A percentile compares a stretch with the other conserved stretches of the same genome.
phyloP scores from a whole-genome alignment of 2,329 filamentous ascomycete genomes.

The Byssoonygena ceratinophila region DNA sequence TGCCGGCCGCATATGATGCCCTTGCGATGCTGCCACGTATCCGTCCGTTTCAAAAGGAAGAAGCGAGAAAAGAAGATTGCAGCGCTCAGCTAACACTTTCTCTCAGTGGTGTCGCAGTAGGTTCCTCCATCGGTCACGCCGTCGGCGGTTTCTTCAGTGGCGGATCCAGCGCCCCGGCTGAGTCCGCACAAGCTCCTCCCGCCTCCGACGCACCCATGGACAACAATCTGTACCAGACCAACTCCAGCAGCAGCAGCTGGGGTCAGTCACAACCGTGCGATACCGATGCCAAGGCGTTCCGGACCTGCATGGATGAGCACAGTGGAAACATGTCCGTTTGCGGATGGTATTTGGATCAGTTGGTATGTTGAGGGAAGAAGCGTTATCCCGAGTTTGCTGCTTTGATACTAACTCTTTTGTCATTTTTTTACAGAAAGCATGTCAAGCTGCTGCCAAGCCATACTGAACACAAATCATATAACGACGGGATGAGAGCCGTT shows the following conservation, averaged over 20 bases:
- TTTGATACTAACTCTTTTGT: conserved; percentile 2
- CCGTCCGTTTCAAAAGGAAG: background rate
- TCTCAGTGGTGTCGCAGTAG: conserved; percentile 83
- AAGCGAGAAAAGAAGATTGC: background rate
- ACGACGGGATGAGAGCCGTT: background rate
- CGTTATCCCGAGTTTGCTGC: background rate
- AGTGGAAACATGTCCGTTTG: conserved; percentile 90
- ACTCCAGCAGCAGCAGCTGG: conserved; percentile 40
- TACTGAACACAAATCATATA: conserved; percentile 46
- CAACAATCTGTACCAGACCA: conserved; percentile 37
- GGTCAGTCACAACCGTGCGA: conserved; percentile 55
- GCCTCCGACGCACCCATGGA: conserved; percentile 44
- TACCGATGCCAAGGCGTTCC: conserved; percentile 72
- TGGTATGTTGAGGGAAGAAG: conserved; percentile 38
- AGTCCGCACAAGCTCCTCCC: conserved; percentile 42
- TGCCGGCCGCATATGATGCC: background rate
- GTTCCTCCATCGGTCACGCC: conserved; percentile 89
- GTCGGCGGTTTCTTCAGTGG: conserved; percentile 81
- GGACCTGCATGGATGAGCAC: conserved; percentile 93
- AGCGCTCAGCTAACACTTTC: conserved; percentile 10
- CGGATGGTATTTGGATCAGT: conserved; percentile 95
- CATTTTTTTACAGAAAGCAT: conserved; percentile 56
- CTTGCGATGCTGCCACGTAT: background rate
- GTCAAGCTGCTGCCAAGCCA: conserved; percentile 63
- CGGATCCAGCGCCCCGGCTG: conserved; percentile 46